These are phyloP conservation scores for Geoglossum glabrum DNA, from an alignment of 495 filamentous ascomycete species.

Conservation along the genomic window DNA sequence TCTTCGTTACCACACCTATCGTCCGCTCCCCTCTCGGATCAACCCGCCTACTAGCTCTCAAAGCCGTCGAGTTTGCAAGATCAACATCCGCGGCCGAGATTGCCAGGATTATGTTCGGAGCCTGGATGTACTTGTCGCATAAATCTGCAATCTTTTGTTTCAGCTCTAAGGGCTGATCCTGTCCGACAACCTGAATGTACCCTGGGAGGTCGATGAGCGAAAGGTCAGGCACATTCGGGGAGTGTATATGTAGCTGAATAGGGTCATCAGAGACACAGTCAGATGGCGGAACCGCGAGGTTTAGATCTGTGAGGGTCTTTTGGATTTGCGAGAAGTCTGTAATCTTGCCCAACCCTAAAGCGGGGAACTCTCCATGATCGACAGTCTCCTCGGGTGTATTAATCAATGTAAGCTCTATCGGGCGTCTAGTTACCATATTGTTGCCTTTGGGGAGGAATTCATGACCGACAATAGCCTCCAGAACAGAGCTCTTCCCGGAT, in stretches of 20 bases:
- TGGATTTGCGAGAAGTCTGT: conserved; percentile 89
- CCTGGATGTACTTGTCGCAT: conserved; percentile 94
- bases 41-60: conserved; percentile 75
- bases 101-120: conserved; percentile 88
- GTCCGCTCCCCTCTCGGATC: conserved; percentile 90
- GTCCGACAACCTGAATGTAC: conserved; percentile 86
- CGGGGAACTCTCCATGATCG: conserved; percentile 94
- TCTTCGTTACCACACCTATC: conserved; percentile 96
- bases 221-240: conserved; percentile 84
- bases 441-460: conserved; percentile 94
- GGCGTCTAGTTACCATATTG: conserved; percentile 94
- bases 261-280: conserved; percentile 93
- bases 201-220: conserved; percentile 93
- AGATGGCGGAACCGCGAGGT: conserved; percentile 71
- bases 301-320: conserved; percentile 82
- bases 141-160: conserved; percentile 93
- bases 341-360: conserved; percentile 73
- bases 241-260: conserved; percentile 87
- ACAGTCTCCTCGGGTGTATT: conserved; percentile 81
- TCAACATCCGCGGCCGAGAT: conserved; percentile 97
- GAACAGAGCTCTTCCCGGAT: conserved; percentile 90
- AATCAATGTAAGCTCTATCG: conserved; percentile 90
- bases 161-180: conserved; percentile 75
- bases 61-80: conserved; percentile 83
- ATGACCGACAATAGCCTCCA: conserved; percentile 94